Evolutionary conservation across 2,329 filamentous ascomycete species (phyloP).

Genomic region (Thelonectria rubi): DNA sequence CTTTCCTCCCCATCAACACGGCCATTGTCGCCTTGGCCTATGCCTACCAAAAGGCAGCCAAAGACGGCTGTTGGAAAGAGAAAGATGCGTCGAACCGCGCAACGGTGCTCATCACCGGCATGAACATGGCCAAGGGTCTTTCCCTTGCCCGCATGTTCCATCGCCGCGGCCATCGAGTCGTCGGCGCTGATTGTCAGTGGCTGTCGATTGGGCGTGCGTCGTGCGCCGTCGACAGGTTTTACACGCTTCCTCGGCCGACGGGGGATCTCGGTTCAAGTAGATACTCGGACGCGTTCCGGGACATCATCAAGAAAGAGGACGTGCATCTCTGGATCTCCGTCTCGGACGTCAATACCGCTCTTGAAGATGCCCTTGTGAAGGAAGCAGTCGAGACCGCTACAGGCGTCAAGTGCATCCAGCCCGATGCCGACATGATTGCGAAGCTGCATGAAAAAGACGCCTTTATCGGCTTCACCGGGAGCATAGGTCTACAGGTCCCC

Average conservation of each 20-base stretch:
- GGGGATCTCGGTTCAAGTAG: conserved; percentile 38
- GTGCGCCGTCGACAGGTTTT: conserved; percentile 62
- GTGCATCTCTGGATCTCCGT: conserved; percentile 79
- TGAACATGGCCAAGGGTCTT: conserved; percentile 77
- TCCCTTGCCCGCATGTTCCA: conserved; percentile 72
- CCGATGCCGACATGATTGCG: conserved; percentile 63
- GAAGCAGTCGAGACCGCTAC: conserved; percentile 67
- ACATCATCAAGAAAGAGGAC: conserved; percentile 66
- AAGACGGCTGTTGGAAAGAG: neutral
- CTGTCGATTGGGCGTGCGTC: conserved; percentile 67
- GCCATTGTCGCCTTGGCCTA: conserved; percentile 48
- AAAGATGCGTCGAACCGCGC: conserved; percentile 23
- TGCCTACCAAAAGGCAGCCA: conserved; percentile 8
- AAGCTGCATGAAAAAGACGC: conserved; percentile 70
- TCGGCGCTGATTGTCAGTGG: conserved; percentile 73
- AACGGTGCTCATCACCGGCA: conserved; percentile 75
- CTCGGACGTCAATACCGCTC: conserved; percentile 71
- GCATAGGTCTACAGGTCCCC: conserved; percentile 63
- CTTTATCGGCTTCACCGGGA: conserved; percentile 68
- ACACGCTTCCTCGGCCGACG: conserved; percentile 51
- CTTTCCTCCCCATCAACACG: conserved; percentile 61
- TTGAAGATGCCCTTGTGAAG: conserved; percentile 73
- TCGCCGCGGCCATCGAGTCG: conserved; percentile 71
- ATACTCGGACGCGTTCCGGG: conserved; percentile 66
- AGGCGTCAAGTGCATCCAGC: conserved; percentile 70